Evolutionary conservation across 345 rosid species (phyloP), one percentile per base, ranked within the genome.

Genomic region (Chamaenerion angustifolium): DNA sequence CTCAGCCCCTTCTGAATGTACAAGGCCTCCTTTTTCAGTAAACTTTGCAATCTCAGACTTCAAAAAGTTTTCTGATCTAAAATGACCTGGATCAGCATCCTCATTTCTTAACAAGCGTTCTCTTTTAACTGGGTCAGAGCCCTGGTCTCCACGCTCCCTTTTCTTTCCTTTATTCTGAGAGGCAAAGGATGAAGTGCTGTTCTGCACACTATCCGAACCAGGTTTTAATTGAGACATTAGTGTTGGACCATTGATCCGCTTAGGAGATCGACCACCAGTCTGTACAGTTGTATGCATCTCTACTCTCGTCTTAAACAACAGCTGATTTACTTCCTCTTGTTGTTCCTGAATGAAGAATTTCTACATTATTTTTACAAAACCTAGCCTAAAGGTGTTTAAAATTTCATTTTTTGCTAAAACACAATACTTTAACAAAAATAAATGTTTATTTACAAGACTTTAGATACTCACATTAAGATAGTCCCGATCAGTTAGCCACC

Each of bases 401-500:
- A 31, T 31, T 31, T 3, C 37, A 31, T 3, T 31, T 31, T 31
- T 31, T 31, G 6, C 37, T 31, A 31, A 31, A 7, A 5, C 2
- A 5, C 5, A 31, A 31, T 31, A 31, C 37, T 31, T 4, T 31
- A 31, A 23, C 27, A 2, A 23, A 23, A 23, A 23, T 23, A 23
- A 23, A 23, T 23, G 27, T 23, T 23, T 23, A 23, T 23, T 2
- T 23, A 23, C 0, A 31, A 7, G 37, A 31, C 37, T 31, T 31
- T 31, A 31, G 37, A 3, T 31, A 72, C 89, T 78, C 75, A 90
- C 98, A 81, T 81, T 67, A 54, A 76, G 80, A 68, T 81, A 82
- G 59, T 86, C 70, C 75, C 76, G 82, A 75, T 92, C 98, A 51
- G 93, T 92, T 57, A 86, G 76, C 96, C 98, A 92, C 93, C 98